phyloP scores from a whole-genome alignment of 495 filamentous ascomycete species.

The Xylaria flabelliformis region DNA sequence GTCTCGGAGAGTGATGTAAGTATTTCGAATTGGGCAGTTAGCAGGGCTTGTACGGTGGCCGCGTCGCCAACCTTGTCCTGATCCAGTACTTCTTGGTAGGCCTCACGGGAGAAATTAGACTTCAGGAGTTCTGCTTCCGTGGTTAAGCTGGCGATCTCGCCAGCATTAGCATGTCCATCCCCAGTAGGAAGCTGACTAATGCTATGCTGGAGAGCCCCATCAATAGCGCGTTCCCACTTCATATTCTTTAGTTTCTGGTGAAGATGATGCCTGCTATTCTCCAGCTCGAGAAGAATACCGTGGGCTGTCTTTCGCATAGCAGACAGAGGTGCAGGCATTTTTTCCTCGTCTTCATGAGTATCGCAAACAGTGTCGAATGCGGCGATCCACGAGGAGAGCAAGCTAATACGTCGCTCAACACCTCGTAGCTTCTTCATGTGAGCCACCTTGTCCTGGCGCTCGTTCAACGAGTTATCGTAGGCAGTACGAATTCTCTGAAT shows the following conservation, averaged over 20 bases:
- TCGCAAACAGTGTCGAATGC: constrained; percentile 88
- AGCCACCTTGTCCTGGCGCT: constrained; percentile 77
- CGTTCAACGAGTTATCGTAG: constrained; percentile 80
- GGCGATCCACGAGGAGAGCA: constrained; percentile 89
- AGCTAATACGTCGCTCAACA: constrained; percentile 80
- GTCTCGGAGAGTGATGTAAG: constrained; percentile 81
- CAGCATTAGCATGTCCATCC: constrained; percentile 71
- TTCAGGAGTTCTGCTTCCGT: constrained; percentile 86
- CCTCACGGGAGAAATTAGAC: constrained; percentile 82
- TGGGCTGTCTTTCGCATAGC: constrained; percentile 87
- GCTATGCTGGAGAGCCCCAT: constrained; percentile 86
- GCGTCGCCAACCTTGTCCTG: constrained; percentile 83
- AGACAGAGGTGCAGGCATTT: constrained; percentile 67
- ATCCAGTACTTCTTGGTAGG: constrained; percentile 76
- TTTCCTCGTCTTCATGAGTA: constrained; percentile 67
- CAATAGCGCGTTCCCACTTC: constrained; percentile 86
- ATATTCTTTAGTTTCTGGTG: constrained; percentile 79
- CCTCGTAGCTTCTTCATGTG: constrained; percentile 84
- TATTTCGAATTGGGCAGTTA: constrained; percentile 91
- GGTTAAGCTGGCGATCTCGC: constrained; percentile 73
- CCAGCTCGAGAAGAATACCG: constrained; percentile 85
- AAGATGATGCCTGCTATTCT: constrained; percentile 86
- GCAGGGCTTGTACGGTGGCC: constrained; percentile 76
- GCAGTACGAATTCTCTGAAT: constrained; percentile 79
- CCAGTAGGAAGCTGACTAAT: constrained; percentile 75